Evolutionary conservation across 352 stramenopile species (phyloP).

Genomic region (Phytophthora lateralis): DNA sequence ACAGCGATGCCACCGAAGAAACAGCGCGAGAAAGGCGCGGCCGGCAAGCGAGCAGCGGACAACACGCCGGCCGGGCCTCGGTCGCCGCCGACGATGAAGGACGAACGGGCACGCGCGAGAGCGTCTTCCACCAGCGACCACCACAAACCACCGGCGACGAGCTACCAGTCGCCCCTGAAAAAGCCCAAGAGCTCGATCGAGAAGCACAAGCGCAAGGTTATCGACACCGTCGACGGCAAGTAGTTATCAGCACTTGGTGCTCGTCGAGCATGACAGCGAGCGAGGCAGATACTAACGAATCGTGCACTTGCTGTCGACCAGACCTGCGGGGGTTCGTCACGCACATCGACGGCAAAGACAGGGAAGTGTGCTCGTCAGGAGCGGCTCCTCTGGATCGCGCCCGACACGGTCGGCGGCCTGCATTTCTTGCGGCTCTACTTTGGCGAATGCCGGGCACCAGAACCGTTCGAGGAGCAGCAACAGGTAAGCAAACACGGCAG

Average conservation of each 20-base stretch:
- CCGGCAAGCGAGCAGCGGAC: too few species aligned
- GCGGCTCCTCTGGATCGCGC: slow-evolving; percentile 4
- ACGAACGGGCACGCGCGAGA: too few species aligned
- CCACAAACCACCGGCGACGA: background rate
- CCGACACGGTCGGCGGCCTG: background rate
- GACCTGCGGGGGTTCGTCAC: background rate
- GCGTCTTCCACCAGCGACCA: too few species aligned
- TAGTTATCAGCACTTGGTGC: background rate
- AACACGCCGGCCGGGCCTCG: too few species aligned
- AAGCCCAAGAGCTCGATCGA: background rate
- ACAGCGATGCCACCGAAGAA: too few species aligned
- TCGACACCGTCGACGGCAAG: background rate
- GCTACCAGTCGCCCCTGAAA: background rate
- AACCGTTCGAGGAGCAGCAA: slow-evolving; percentile 8
- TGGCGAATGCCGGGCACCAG: slow-evolving; percentile 1
- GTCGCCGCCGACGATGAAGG: too few species aligned
- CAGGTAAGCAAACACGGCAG: too few species aligned
- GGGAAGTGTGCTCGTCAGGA: background rate
- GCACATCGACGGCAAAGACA: background rate
- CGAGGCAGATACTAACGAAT: background rate
- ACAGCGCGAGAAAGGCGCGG: too few species aligned
- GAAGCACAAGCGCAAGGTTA: background rate
- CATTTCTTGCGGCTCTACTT: slow-evolving; percentile 15
- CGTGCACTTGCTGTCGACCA: background rate
- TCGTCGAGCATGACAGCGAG: background rate